phyloP scores from a whole-genome alignment of 768 basidiomycete species.

The Phylloporus arenicola region DNA sequence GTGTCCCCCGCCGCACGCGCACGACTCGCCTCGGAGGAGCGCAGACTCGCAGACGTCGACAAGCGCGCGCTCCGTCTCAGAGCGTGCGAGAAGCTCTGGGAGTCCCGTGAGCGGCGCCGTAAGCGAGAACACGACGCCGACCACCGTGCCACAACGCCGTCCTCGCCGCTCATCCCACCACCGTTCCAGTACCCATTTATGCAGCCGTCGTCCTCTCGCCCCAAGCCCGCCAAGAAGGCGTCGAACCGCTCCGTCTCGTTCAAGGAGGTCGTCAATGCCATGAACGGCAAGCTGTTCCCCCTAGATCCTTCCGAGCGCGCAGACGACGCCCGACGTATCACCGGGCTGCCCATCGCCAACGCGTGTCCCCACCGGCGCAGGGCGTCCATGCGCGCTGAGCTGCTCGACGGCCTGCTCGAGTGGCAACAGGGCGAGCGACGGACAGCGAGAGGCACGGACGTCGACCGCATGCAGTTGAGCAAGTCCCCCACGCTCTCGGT shows the following conservation, averaged over 20 bases:
- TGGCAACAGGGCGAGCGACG: conserved; percentile 37
- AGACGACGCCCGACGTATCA: conserved; percentile 27
- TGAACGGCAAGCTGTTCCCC: conserved; percentile 57
- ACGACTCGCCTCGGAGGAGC: conserved; percentile 40
- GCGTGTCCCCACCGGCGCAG: conserved; percentile 16
- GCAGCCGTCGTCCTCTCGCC: conserved; percentile 22
- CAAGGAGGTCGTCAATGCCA: conserved; percentile 49
- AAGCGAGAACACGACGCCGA: conserved; percentile 29
- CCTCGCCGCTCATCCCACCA: conserved; percentile 2
- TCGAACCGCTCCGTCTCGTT: conserved; percentile 43
- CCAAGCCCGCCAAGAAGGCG: conserved; percentile 10
- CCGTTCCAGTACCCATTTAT: conserved; percentile 33
- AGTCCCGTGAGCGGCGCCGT: conserved; percentile 35
- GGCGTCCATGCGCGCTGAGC: conserved; percentile 26
- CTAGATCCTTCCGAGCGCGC: conserved; percentile 30
- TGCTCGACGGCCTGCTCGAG: conserved; percentile 43
- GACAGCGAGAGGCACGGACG: conserved; percentile 37
- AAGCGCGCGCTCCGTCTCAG: conserved; percentile 36
- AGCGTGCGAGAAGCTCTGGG: conserved; percentile 46
- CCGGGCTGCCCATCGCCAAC: conserved; percentile 19
- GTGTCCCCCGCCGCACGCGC: conserved; percentile 41
- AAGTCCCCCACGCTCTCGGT: conserved; percentile 21
- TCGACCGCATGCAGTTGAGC: conserved; percentile 27
- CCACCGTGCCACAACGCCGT: conserved; percentile 9
- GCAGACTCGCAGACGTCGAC: conserved; percentile 19